These are phyloP conservation scores for Boletellus deceptivus DNA, from an alignment of 1,284 basidiomycete genomes.

Conservation along the genomic window DNA sequence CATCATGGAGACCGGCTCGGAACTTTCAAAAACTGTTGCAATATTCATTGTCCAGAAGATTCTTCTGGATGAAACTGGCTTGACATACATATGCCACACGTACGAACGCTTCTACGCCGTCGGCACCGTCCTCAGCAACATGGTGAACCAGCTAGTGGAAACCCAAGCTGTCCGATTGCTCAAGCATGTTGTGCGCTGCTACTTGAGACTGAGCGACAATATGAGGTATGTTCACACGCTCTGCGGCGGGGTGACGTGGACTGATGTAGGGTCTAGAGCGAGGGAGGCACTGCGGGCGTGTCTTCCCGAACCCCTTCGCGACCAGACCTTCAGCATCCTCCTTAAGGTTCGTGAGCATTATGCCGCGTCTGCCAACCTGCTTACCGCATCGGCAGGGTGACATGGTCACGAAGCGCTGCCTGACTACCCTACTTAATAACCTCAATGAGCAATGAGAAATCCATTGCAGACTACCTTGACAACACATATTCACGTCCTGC, in stretches of 20 bases:
- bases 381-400: conserved; percentile 63
- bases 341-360: conserved; percentile 64
- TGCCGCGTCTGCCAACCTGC: not conserved
- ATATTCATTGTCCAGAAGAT: conserved; percentile 99
- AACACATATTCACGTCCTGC: conserved; percentile 5
- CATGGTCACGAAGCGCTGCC: conserved; percentile 94
- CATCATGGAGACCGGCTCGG: conserved; percentile 99
- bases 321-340: conserved; percentile 89
- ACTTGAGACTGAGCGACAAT: conserved; percentile 95
- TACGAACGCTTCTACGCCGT: conserved; percentile 99
- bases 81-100: conserved; percentile 99
- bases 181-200: conserved; percentile 98
- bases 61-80: conserved; percentile 93
- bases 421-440: conserved; percentile 93
- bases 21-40: conserved; percentile 98
- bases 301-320: conserved; percentile 93
- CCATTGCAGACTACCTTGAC: not conserved
- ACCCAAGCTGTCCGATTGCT: conserved; percentile 95
- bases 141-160: conserved; percentile 97
- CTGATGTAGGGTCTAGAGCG: conserved; percentile 55
- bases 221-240: conserved; percentile 60
- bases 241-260: conserved; percentile 5
- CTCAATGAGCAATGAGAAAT: conserved; percentile 59
- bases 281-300: conserved; percentile 95
- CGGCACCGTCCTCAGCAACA: conserved; percentile 96